Percentiles rank a stretch among this genome's conserved stretches.
Conservation (phyloP, 2,329 filamentous ascomycete genomes). For the Parafenestella ontariensis region DNA sequence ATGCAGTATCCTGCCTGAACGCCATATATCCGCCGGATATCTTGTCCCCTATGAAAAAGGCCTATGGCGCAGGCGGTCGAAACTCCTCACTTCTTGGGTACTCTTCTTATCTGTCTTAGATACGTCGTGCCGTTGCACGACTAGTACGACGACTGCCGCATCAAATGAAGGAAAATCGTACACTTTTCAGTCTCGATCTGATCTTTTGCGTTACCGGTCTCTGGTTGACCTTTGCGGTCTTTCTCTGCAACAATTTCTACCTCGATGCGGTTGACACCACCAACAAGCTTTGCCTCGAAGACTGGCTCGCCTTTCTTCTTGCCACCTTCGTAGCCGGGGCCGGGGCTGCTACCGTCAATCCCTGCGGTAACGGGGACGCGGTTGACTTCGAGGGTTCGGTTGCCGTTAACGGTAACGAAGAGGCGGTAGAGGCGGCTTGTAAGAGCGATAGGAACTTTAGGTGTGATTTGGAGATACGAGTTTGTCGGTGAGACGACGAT, state of each 20-base stretch:
- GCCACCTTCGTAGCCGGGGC: slow-evolving; percentile 35
- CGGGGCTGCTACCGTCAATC: slow-evolving; percentile 37
- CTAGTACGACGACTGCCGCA: slow-evolving; percentile 48
- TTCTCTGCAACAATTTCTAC: slow-evolving; percentile 78
- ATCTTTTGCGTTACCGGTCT: slow-evolving; percentile 45
- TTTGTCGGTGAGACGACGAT: slow-evolving; percentile 72
- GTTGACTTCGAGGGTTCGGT: slow-evolving; percentile 65
- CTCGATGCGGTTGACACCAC: slow-evolving; percentile 79
- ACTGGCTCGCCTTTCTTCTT: slow-evolving; percentile 66
- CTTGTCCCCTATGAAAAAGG: not conserved
- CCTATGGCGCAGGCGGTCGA: not conserved
- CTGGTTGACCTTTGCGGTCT: slow-evolving; percentile 51
- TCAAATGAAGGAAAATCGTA: slow-evolving; percentile 75
- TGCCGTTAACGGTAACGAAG: slow-evolving; percentile 74
- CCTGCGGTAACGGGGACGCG: slow-evolving; percentile 57
- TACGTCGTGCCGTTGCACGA: not conserved
- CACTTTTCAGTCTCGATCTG: slow-evolving; percentile 80
- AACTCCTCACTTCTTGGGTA: not conserved
- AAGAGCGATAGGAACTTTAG: slow-evolving; percentile 68
- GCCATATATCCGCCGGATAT: not conserved
- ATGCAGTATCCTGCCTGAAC: not conserved
- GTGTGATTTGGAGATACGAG: slow-evolving; percentile 74
- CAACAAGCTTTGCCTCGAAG: slow-evolving; percentile 75
- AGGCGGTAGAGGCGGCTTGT: slow-evolving; percentile 76
- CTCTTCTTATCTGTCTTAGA: not conserved